A percentile compares a stretch with the other conserved stretches of the same genome.
phyloP scores from a whole-genome alignment of 225 moss, liverwort and hornwort genomes.

The Physcomitrium patens region DNA sequence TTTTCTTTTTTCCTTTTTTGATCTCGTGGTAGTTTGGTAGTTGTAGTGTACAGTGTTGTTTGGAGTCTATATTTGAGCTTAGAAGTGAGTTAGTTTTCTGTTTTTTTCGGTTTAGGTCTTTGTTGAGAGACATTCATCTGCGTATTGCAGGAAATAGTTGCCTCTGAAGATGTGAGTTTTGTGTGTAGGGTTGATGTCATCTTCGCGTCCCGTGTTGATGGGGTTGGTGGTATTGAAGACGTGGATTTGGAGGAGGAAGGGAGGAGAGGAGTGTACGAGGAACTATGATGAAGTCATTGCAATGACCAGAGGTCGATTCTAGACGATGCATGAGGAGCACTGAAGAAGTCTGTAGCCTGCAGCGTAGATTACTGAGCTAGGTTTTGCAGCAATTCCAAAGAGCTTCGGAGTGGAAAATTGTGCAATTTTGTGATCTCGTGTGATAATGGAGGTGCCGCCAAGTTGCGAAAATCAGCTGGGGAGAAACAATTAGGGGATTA shows the following conservation, averaged over 20 bases:
- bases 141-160: background rate
- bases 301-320: slow-evolving; percentile 33
- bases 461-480: slow-evolving; percentile 21
- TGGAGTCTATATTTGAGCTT: slow-evolving; percentile 1
- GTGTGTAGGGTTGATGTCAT: slow-evolving; percentile 17
- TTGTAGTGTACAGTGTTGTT: background rate
- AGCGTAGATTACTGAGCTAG: slow-evolving; percentile 33
- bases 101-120: slow-evolving; percentile 11
- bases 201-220: background rate
- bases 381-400: slow-evolving; percentile 34
- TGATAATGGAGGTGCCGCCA: slow-evolving; percentile 4
- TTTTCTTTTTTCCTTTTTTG: no score
- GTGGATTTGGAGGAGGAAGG: background rate
- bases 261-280: slow-evolving; percentile 9
- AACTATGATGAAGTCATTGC: background rate
- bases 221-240: slow-evolving; percentile 19
- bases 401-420: background rate
- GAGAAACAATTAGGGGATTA: background rate
- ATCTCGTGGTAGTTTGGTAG: background rate
- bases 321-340: background rate
- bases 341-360: slow-evolving; percentile 13
- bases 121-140: slow-evolving; percentile 9
- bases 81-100: background rate
- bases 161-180: slow-evolving; percentile 23
- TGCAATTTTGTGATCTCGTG: slow-evolving; percentile 30